Base-by-base conservation (phyloP, 768 basidiomycete species). In the Tephrocybe sp. region DNA sequence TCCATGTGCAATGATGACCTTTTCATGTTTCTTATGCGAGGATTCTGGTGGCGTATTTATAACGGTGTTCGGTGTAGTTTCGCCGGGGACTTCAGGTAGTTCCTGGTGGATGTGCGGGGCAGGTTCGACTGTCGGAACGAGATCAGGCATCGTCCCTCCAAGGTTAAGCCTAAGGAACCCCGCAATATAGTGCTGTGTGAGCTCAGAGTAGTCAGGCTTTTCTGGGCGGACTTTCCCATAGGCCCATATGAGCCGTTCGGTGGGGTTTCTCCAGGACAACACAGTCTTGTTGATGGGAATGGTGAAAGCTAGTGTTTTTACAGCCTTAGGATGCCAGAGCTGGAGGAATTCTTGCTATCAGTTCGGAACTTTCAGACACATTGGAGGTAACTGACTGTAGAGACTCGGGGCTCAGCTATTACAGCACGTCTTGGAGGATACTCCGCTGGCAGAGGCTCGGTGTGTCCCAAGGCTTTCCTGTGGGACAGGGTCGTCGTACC, bases 401-500 rank as follows among this genome's bases (percentile, higher is more conserved):
- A 57, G 50, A 65, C 54, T 50, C 64, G 69, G 45, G 72, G 66
- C 42, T 68, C 55, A n/a, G 69, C 64, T 30, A 72, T 37, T 6
- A 58, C 70, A 23, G 83, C 83, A 39, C 70, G 51, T 48, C 83
- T 71, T 10, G 74, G 73, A 10, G 83, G 83, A 36, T 68, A 59
- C 7, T 64, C 49, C 15, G 71, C 72, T 39, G 75, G 67, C 2
- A 62, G 60, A 4, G 86, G 85, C 60, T 79, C 74, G 21, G 64
- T 58, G 45, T 81, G 75, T 2, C 71, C 75, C 11, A 62, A 60
- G 0, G 78, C 77, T 58, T 73, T 70, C 4, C 86, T 72, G 52
- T 88, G 86, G 9, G 83, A 84, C 45, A 88, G 61, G 1, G 83
- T 80, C 38, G 74, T 71, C 4, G 75, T 71, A 2, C 79, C 79